Base-by-base conservation (phyloP, 2,329 filamentous ascomycete species). In the Epichloe amarillans region DNA sequence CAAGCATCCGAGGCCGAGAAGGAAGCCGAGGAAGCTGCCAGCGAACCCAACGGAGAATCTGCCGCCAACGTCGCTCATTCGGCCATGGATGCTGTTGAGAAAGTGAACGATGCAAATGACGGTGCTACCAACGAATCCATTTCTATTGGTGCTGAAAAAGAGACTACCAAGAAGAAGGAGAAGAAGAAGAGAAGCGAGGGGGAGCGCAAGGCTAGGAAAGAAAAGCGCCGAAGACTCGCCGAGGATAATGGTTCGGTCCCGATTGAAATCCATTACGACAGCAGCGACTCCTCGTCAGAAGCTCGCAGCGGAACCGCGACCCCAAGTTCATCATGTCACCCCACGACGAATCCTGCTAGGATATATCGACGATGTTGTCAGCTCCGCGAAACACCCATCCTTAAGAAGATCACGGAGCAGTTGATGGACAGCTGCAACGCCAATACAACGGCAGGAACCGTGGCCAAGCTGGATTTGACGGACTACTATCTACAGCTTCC, bases 321-420 rank as follows among this genome's bases (percentile, higher is more conserved):
- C 15, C 54, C 61, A 17, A 66, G 60, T 50, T 62, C 61, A 23
- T 61, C 60, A 33, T 57, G 58, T 7, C 57, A 79, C 47, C 90
- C 91, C 0, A 96, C 91, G 0, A 95, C 86, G 1, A 93, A 96
- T 62, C 91, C 93, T 2, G 80, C 90, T 14, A 79, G 91, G 52
- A 95, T 98, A 60, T 98, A 98, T 66, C 80, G 91, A 57, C 78
- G 93, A 62, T 97, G 93, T 64, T 97, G 93, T 63, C 91, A 97
- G 63, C 72, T 98, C 33, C 80, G 93, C 52, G 93, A 97, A 68
- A 94, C 89, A 0, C 88, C 89, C 0, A 90, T 96, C 49, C 72
- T 97, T 19, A 95, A 94, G 66, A 88, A 87, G 61, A 85, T 98
- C 45, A 91, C 88, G 0, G 88, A 95, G 60, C 89, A 96, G 65